Conservation (phyloP, 2,329 filamentous ascomycete genomes). For the Sclerotinia trifoliorum region DNA sequence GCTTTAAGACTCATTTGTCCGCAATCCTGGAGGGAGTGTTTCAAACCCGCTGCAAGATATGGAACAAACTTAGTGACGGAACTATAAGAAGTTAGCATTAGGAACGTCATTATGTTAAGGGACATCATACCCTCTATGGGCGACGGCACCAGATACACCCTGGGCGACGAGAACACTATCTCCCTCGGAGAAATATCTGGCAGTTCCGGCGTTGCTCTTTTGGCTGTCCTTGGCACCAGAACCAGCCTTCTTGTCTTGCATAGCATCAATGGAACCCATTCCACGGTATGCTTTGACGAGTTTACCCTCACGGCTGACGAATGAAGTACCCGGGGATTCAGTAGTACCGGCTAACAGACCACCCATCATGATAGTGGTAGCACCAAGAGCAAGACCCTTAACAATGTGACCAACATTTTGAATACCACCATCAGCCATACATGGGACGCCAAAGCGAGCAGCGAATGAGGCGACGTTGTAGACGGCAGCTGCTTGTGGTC, state of each 20-base stretch:
- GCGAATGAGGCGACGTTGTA: conserved; percentile 88
- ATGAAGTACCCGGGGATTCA: conserved; percentile 95
- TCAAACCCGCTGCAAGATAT: conserved; percentile 90
- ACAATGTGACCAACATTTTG: conserved; percentile 99
- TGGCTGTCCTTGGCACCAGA: conserved; percentile 72
- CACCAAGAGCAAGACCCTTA: conserved; percentile 93
- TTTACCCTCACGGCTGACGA: conserved; percentile 93
- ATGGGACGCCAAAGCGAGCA: conserved; percentile 90
- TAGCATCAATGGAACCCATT: conserved; percentile 98
- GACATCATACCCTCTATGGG: conserved; percentile 62
- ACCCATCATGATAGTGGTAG: conserved; percentile 98
- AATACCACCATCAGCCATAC: conserved; percentile 95
- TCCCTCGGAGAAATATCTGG: conserved; percentile 96
- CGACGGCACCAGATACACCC: conserved; percentile 85
- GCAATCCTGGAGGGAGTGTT: conserved; percentile 96
- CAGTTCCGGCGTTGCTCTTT: conserved; percentile 89
- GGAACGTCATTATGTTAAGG: background rate
- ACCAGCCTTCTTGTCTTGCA: conserved; percentile 98
- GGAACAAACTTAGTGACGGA: conserved; percentile 94
- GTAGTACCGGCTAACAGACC: conserved; percentile 95
- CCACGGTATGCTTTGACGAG: conserved; percentile 98
- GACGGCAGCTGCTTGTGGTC: conserved; percentile 91
- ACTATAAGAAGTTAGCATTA: conserved; percentile 23
- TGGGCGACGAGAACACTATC: conserved; percentile 94
- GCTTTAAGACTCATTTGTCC: conserved; percentile 77